Percentiles rank a stretch among this genome's conserved stretches.
Conservation (phyloP, 441 rosid genomes). For the Pelargonium fulgidum region DNA sequence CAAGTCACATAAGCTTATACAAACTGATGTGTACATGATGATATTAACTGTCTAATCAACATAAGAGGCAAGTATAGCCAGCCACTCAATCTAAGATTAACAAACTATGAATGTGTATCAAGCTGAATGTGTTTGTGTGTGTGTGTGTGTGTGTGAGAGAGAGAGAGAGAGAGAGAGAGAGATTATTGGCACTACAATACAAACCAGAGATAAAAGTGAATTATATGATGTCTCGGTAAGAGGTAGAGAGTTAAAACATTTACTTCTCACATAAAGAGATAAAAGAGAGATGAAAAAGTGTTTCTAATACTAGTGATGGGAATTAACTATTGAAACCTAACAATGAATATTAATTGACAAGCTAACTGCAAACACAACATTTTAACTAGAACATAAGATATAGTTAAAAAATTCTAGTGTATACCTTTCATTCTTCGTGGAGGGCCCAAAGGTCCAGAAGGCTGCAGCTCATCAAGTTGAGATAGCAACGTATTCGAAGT, state of each 20-base stretch:
- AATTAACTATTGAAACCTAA: too few species aligned
- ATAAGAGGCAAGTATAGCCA: background rate
- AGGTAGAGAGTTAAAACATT: too few species aligned
- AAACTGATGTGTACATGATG: background rate
- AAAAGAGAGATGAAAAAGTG: too few species aligned
- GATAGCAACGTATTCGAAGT: constrained; percentile 42
- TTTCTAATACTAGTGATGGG: too few species aligned
- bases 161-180: background rate
- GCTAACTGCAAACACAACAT: constrained; percentile 3
- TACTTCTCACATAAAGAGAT: too few species aligned
- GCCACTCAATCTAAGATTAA: background rate
- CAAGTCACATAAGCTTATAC: background rate
- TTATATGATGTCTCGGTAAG: too few species aligned
- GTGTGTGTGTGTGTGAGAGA: background rate
- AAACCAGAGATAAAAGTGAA: too few species aligned
- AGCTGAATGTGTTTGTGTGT: background rate
- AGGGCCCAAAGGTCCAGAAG: constrained; percentile 70
- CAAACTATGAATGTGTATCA: background rate
- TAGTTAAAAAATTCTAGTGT: constrained; percentile 18
- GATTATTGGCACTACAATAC: too few species aligned
- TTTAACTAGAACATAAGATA: constrained; percentile 7
- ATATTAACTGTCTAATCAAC: background rate
- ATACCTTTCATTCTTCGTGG: constrained; percentile 77
- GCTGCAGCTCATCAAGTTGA: constrained; percentile 68
- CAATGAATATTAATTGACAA: background rate